These are phyloP conservation scores for Ophiocordyceps unilateralis DNA, from an alignment of 2,329 filamentous ascomycete genomes.

Conservation along the genomic window DNA sequence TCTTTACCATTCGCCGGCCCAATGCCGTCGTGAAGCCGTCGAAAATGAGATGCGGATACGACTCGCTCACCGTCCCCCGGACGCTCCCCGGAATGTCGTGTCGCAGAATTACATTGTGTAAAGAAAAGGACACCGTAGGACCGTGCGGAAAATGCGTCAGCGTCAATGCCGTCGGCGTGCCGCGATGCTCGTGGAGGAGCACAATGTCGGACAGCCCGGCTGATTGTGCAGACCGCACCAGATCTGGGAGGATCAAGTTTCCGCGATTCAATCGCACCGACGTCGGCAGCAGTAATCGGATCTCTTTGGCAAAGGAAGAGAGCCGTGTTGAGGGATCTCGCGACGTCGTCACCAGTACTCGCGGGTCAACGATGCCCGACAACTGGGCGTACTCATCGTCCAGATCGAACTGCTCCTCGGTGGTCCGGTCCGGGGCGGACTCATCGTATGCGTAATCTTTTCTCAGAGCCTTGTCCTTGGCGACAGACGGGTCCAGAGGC, in stretches of 20 bases:
- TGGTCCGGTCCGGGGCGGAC: slow-evolving; percentile 48
- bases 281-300: slow-evolving; percentile 68
- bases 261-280: slow-evolving; percentile 80
- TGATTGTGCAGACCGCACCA: slow-evolving; percentile 66
- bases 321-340: slow-evolving; percentile 73
- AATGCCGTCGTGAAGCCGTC: slow-evolving; percentile 76
- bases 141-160: slow-evolving; percentile 79
- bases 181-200: slow-evolving; percentile 80
- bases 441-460: slow-evolving; percentile 93
- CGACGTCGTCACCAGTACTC: slow-evolving; percentile 72
- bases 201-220: slow-evolving; percentile 73
- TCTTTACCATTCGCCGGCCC: slow-evolving; percentile 69
- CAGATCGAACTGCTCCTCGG: slow-evolving; percentile 53
- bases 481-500: slow-evolving; percentile 63
- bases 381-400: slow-evolving; percentile 85
- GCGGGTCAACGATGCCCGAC: slow-evolving; percentile 79
- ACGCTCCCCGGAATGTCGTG: slow-evolving; percentile 83
- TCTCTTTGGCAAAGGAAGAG: slow-evolving; percentile 83
- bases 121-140: slow-evolving; percentile 60
- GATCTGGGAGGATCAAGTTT: slow-evolving; percentile 71
- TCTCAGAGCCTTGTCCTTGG: slow-evolving; percentile 68
- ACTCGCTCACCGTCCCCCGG: slow-evolving; percentile 76
- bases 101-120: slow-evolving; percentile 84
- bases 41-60: slow-evolving; percentile 88
- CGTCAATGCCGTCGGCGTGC: slow-evolving; percentile 78